phyloP scores from a whole-genome alignment of 2,329 filamentous ascomycete species.

The Cyphellophora attinorum region DNA sequence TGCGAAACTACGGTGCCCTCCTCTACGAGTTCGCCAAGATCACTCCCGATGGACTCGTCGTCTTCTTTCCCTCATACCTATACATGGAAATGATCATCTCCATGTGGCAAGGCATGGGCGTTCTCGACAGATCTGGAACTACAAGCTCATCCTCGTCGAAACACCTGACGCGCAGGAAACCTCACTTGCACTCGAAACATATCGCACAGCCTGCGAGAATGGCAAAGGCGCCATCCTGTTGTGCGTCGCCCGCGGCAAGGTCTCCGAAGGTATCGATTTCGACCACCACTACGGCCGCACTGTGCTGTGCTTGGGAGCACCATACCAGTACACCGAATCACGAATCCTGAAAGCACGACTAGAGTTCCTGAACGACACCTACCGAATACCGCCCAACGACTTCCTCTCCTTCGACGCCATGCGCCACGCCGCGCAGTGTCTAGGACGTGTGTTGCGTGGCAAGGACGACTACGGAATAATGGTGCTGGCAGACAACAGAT shows the following conservation, averaged over 20 bases:
- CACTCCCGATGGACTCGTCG: constrained; percentile 94
- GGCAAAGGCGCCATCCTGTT: constrained; percentile 86
- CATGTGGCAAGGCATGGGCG: constrained; percentile 99
- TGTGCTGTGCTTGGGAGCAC: constrained; percentile 91
- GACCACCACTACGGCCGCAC: constrained; percentile 97
- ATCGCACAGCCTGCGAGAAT: constrained; percentile 94
- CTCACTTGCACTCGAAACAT: constrained; percentile 87
- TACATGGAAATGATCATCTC: constrained; percentile 99
- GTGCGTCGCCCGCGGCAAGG: constrained; percentile 93
- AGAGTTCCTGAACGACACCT: constrained; percentile 93
- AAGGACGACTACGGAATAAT: constrained; percentile 99
- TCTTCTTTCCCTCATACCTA: constrained; percentile 96
- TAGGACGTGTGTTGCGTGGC: constrained; percentile 85
- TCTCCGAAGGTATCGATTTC: constrained; percentile 97
- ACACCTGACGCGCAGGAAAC: constrained; percentile 97
- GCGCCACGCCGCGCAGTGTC: constrained; percentile 94
- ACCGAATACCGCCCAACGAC: constrained; percentile 92
- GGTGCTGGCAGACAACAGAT: constrained; percentile 89
- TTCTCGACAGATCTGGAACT: constrained; percentile 98
- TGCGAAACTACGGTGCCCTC: constrained; percentile 89
- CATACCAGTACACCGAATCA: constrained; percentile 97
- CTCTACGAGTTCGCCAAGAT: constrained; percentile 92
- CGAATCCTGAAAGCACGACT: constrained; percentile 90
- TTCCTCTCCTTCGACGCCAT: constrained; percentile 98
- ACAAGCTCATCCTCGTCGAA: constrained; percentile 95